Evolutionary conservation across 2,329 filamentous ascomycete species (phyloP), one percentile per base, ranked within the genome.

Genomic region (Talaromyces sp.): DNA sequence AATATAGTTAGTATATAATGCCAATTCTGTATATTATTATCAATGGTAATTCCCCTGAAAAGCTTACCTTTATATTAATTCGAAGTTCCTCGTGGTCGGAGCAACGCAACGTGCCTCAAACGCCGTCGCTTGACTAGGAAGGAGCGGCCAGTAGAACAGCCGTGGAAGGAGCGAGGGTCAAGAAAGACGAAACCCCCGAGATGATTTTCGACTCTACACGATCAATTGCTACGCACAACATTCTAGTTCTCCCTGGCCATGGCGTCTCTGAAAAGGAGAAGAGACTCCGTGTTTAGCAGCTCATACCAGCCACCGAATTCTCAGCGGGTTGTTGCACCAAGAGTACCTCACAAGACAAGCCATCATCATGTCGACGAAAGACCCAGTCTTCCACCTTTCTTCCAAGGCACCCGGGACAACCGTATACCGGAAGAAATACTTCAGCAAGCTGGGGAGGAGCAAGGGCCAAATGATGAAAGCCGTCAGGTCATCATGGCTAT

Each of bases 401-500:
- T 10, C 27, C 26, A 52, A 14, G n/a, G 31, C 14, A 19, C 14
- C 24, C 13, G 14, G 27, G 26, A 29, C 19, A 14, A 7, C 9
- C 13, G 17, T 9, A 10, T 21, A 14, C n/a, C 19, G 14, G 19
- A 29, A 21, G 38, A 6, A 10, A 41, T 43, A 9, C 24, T 27
- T n/a, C n/a, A 19, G 19, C 27, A 46, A 31, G 41, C 38, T n/a
- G 35, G 27, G 2, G 55, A 61, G 38, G 59, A 58, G 19, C 35
- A 53, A 11, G 26, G 53, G 11, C 11, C 19, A 55, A 74, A 79
- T 38, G 77, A 80, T 38, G 84, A 87, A 0, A 70, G 86, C 41
- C 83, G 84, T 59, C 90, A 95, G 69, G 76, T 91, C 27, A 83
- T 96, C 61, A 90, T 96, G 86, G 90, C 91, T 0, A 78, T 96